Conservation (phyloP, 345 rosid genomes). For the Acer yangbiense region DNA sequence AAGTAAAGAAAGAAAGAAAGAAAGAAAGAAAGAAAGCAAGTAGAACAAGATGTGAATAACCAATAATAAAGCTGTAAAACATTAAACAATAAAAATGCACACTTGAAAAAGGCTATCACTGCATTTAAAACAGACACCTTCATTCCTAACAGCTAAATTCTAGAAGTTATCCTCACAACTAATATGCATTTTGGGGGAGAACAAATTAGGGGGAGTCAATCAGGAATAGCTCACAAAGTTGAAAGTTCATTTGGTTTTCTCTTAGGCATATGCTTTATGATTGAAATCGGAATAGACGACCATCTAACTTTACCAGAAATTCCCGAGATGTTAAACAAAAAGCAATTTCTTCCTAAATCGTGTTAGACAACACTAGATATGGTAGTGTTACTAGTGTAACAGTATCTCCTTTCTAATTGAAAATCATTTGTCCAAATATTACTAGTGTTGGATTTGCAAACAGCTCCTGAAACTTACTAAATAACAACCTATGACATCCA, state of each 20-base stretch:
- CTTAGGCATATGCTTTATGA: background rate
- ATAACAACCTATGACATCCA: background rate
- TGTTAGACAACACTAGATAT: background rate
- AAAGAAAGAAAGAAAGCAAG: conserved; percentile 17
- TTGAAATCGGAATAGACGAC: background rate
- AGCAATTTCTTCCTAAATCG: background rate
- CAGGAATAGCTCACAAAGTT: conserved; percentile 2
- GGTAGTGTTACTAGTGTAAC: background rate
- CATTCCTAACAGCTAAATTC: background rate
- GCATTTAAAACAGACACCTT: background rate
- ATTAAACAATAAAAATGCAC: background rate
- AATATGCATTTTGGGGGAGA: background rate
- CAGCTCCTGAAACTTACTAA: background rate
- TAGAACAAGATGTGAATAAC: conserved; percentile 21
- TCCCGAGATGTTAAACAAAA: background rate
- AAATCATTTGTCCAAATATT: background rate
- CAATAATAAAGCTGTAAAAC: conserved; percentile 18
- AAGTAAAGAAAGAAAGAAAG: background rate
- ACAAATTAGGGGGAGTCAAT: background rate
- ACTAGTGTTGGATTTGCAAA: background rate
- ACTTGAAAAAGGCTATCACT: background rate
- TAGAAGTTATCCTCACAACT: background rate
- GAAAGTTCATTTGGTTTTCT: background rate
- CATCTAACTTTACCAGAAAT: conserved; percentile 3
- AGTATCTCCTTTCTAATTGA: background rate